phyloP scores from a whole-genome alignment of 179 eudicot species.

The Spergularia azorica region DNA sequence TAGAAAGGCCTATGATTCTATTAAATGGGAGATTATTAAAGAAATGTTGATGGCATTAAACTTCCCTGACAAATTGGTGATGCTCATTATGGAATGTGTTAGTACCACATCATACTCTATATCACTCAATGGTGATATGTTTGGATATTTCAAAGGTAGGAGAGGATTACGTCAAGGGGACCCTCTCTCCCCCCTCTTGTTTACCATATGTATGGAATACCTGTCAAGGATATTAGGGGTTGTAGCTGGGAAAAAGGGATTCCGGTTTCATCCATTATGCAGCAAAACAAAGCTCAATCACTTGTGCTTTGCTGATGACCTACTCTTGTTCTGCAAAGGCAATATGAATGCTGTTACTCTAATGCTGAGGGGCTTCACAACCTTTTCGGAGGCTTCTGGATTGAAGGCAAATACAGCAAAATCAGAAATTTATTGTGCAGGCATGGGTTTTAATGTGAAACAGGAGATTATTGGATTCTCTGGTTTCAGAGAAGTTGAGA shows the following conservation, averaged over 20 bases:
- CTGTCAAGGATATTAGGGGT: neutral
- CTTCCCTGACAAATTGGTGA: neutral
- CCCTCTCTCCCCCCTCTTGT: neutral
- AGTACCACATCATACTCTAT: neutral
- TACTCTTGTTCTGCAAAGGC: neutral
- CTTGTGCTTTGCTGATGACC: no score
- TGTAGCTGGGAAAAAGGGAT: neutral
- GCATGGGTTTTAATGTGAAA: neutral
- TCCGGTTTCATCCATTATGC: no score
- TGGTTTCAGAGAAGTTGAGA: no score
- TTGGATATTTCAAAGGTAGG: neutral
- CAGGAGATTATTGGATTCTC: no score
- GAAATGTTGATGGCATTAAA: neutral
- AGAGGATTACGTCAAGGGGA: neutral
- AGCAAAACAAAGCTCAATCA: no score
- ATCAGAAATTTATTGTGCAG: neutral
- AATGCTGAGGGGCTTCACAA: neutral
- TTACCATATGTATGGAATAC: neutral
- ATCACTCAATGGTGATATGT: neutral
- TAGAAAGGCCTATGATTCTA: no score
- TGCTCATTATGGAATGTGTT: neutral
- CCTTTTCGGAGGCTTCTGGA: neutral
- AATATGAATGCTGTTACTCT: neutral
- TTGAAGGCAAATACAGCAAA: neutral
- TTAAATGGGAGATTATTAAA: neutral